Base-by-base conservation (phyloP, 2,329 filamentous ascomycete genomes). In the Thielaviopsis populi region DNA sequence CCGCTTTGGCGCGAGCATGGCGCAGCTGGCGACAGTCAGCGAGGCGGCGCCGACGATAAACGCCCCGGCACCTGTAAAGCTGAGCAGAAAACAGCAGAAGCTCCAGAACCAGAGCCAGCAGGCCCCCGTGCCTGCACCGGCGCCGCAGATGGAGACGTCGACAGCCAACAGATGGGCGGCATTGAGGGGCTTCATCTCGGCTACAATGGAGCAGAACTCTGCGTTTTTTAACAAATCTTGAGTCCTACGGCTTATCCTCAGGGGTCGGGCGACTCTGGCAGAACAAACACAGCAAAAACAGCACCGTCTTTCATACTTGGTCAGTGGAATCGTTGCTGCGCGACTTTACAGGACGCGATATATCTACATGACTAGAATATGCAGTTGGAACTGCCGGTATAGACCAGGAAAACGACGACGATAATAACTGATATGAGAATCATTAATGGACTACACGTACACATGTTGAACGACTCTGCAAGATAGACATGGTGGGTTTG, bases 151-250 rank as follows among this genome's bases (percentile, higher is more conserved):
- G 4, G 50, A 68, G 4, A 69, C 73, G 7, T 72, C 75, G 11
- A 83, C 80, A 17, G 75, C 81, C 10, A 83, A 79, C 69, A 78
- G 88, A 63, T 96, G 90, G 87, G 87, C 87, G 37, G 89, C 90
- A 17, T 73, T 97, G 73, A 83, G 91, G 69, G 84, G 79, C 10
- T 95, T 92, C 71, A 95, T 96, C 61, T 86, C 88, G 1, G 81
- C 85, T 50, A 96, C 89, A 0, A 89, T 96, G 85, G 89, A 96
- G 75, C 87, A 89, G 74, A 92, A 92, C 69, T 83, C 87, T 15
- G 88, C 87, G 2, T 95, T 95, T 69, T 65, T 66, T 22, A 68
- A 65, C 22, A 71, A 73, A 43, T 61, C 63, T 37, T 65, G 63
- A 67, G 66, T 40, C 22, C 10, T 17, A n/a, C n/a, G n/a, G n/a